Conservation (phyloP, 1,139 yeast genomes). For the Candida gigantensis region DNA sequence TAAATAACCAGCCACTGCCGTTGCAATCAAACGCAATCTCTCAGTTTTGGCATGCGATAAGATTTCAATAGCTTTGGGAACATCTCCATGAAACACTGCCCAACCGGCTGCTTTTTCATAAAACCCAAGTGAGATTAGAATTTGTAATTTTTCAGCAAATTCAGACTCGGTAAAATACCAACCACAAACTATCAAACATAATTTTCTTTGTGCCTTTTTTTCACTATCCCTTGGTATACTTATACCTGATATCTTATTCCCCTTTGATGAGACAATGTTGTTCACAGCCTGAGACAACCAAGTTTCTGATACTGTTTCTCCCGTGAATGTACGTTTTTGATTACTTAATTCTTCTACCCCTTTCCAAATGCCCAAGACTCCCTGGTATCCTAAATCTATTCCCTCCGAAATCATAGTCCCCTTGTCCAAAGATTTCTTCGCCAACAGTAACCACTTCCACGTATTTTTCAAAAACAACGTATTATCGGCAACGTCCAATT, state of each 20-base stretch:
- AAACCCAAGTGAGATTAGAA: slow-evolving; percentile 58
- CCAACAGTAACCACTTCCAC: slow-evolving; percentile 87
- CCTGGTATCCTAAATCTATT: slow-evolving; percentile 82
- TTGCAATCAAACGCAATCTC: slow-evolving; percentile 74
- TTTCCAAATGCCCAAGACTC: slow-evolving; percentile 88
- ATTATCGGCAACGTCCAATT: slow-evolving; percentile 53
- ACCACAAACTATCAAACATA: slow-evolving; percentile 85
- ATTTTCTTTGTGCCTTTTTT: slow-evolving; percentile 63
- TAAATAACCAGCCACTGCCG: slow-evolving; percentile 91
- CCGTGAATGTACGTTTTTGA: slow-evolving; percentile 50
- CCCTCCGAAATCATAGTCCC: slow-evolving; percentile 69
- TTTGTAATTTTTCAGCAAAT: slow-evolving; percentile 66
- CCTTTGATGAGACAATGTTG: slow-evolving; percentile 43
- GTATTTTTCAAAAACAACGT: slow-evolving; percentile 67
- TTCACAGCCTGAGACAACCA: slow-evolving; percentile 49
- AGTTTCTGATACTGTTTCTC: slow-evolving; percentile 38
- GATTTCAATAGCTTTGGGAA: slow-evolving; percentile 75
- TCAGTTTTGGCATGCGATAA: slow-evolving; percentile 62
- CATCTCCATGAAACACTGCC: slow-evolving; percentile 95
- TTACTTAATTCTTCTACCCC: slow-evolving; percentile 65
- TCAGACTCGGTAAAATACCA: slow-evolving; percentile 85
- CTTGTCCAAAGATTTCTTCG: slow-evolving; percentile 64
- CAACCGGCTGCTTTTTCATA: slow-evolving; percentile 95
- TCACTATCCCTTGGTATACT: slow-evolving; percentile 51
- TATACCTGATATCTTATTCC: slow-evolving; percentile 46